Conservation (phyloP, 192 early-diverging fungal species). For the Kickxella alabastrina region DNA sequence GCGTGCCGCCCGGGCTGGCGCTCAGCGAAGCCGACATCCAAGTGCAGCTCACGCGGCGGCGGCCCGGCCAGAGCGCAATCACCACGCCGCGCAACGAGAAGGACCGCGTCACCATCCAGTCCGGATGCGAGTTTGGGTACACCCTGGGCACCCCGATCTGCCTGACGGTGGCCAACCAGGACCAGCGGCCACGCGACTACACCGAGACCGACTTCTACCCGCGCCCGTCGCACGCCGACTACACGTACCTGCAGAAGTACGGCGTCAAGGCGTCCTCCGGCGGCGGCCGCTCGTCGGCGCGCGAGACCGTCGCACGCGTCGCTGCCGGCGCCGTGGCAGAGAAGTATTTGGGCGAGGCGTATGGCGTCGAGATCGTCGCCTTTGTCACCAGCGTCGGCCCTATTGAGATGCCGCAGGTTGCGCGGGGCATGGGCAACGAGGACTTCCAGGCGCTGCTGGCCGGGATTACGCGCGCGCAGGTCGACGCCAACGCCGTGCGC, state of each 20-base stretch:
- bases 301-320: conserved; percentile 96
- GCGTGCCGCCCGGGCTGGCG: conserved; percentile 89
- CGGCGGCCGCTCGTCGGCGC: conserved; percentile 89
- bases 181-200: conserved; percentile 96
- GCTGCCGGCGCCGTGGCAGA: conserved; percentile 98
- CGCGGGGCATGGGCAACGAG: conserved; percentile 13
- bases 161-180: conserved; percentile 87
- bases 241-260: conserved; percentile 94
- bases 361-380: conserved; percentile 88
- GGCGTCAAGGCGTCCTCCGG: conserved; percentile 92
- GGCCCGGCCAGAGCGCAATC: conserved; percentile 93
- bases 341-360: conserved; percentile 79
- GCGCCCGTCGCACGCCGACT: conserved; percentile 97
- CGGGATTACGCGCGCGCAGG: conserved; percentile 63
- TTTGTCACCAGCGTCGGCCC: conserved; percentile 89
- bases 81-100: conserved; percentile 98
- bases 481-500: conserved; percentile 83
- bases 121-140: conserved; percentile 88
- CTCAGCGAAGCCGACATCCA: conserved; percentile 91
- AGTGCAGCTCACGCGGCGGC: conserved; percentile 82
- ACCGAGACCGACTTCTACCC: conserved; percentile 94
- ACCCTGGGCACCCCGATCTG: conserved; percentile 94
- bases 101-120: conserved; percentile 86
- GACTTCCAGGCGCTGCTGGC: conserved; percentile 66
- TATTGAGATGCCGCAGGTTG: conserved; percentile 69